phyloP scores from a whole-genome alignment of 495 filamentous ascomycete genomes.

The Lasiosphaeriaceae sp. region DNA sequence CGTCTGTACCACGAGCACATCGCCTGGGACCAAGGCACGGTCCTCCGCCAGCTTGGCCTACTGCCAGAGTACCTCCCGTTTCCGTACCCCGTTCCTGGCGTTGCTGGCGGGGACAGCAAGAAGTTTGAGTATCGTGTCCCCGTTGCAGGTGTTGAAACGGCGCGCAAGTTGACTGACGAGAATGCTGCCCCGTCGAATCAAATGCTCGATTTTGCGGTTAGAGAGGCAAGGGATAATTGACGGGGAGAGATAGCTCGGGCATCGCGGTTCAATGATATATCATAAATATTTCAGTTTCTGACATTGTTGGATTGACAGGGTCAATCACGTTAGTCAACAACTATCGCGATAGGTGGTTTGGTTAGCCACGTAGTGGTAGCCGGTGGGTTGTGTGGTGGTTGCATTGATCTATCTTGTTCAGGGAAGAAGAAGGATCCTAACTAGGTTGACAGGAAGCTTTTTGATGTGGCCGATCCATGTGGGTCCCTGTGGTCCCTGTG shows the following conservation, averaged over 20 bases:
- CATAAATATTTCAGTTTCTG: background rate
- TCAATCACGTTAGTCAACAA: too few species aligned
- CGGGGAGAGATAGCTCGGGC: too few species aligned
- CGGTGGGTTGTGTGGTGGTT: too few species aligned
- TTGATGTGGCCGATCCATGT: too few species aligned
- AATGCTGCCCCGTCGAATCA: conserved; percentile 56
- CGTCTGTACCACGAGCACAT: conserved; percentile 79
- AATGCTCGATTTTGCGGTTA: conserved; percentile 49
- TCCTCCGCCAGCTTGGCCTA: conserved; percentile 72
- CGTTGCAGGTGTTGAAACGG: conserved; percentile 63
- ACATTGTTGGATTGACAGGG: too few species aligned
- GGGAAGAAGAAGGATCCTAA: too few species aligned
- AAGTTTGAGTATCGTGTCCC: conserved; percentile 62
- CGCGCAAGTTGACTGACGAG: conserved; percentile 63
- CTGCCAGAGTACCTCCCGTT: conserved; percentile 58
- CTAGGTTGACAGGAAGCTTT: too few species aligned
- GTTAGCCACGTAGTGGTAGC: too few species aligned
- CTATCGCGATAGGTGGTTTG: too few species aligned
- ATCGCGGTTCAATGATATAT: background rate
- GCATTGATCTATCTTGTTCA: too few species aligned
- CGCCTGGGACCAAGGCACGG: conserved; percentile 83
- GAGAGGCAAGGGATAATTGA: conserved; percentile 16
- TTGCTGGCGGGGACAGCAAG: conserved; percentile 35
- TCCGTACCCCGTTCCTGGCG: conserved; percentile 49
- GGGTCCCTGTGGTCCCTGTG: too few species aligned